Percentiles rank a stretch among this genome's conserved stretches.
phyloP scores from a whole-genome alignment of 2,329 filamentous ascomycete species.

The Ascochyta rabiei region DNA sequence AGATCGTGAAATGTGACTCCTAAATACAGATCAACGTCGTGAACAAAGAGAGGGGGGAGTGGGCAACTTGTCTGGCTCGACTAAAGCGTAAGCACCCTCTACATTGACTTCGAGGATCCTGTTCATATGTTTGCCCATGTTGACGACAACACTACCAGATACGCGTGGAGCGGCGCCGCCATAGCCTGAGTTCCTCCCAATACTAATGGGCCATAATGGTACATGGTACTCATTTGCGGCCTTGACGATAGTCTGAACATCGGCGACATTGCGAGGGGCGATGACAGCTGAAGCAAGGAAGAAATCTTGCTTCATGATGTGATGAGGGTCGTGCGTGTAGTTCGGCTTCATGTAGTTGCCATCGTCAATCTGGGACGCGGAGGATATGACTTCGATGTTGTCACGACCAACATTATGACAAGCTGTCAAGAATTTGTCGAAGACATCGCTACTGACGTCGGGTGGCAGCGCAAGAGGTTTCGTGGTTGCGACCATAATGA shows the following conservation, averaged over 20 bases:
- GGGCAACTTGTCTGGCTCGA: constrained; percentile 48
- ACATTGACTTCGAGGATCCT: constrained; percentile 48
- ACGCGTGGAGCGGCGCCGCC: constrained; percentile 57
- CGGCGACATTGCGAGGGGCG: constrained; percentile 49
- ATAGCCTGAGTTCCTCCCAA: constrained; percentile 55
- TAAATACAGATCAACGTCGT: no score
- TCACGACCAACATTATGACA: constrained; percentile 1
- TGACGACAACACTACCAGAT: constrained; percentile 53
- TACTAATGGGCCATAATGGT: constrained; percentile 42
- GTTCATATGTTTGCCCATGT: constrained; percentile 53
- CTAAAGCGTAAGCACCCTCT: constrained; percentile 46
- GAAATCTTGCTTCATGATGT: constrained; percentile 51
- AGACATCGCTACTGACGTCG: constrained; percentile 1
- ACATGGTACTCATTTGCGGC: constrained; percentile 40
- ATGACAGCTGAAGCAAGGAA: constrained; percentile 52
- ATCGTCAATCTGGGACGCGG: constrained; percentile 15
- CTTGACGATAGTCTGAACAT: constrained; percentile 28
- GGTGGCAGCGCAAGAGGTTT: constrained; percentile 12
- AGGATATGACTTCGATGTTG: constrained; percentile 17
- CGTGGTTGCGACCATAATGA: no score
- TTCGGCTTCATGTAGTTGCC: constrained; percentile 29
- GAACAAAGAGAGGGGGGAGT: no score
- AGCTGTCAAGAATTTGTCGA: constrained; percentile 1
- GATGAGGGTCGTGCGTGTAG: constrained; percentile 51
- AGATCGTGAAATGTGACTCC: constrained; percentile 56